phyloP scores from a whole-genome alignment of 306 rosid genomes.

The Prunus fruticosa region DNA sequence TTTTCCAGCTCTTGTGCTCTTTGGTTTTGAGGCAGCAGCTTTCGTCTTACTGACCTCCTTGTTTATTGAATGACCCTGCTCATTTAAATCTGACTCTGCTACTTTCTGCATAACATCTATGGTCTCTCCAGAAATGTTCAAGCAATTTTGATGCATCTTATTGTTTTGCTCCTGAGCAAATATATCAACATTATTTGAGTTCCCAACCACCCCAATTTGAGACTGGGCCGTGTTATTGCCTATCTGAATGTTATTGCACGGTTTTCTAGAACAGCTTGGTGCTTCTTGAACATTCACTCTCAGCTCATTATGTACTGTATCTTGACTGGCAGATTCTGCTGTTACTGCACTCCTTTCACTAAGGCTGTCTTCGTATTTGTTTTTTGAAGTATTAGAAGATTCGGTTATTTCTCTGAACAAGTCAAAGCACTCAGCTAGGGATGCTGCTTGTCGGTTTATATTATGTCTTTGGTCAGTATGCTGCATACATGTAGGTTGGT shows the following conservation, averaged over 20 bases:
- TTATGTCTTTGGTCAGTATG: slow-evolving; percentile 33
- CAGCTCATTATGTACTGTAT: slow-evolving; percentile 19
- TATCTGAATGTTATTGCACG: slow-evolving; percentile 22
- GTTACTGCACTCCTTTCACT: slow-evolving; percentile 41
- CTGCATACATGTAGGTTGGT: slow-evolving; percentile 25
- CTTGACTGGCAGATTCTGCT: slow-evolving; percentile 45
- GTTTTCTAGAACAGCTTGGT: slow-evolving; percentile 21
- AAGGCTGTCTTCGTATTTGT: slow-evolving; percentile 39
- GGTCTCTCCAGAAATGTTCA: slow-evolving; percentile 32
- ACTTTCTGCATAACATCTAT: slow-evolving; percentile 33
- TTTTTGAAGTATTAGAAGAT: slow-evolving; percentile 37
- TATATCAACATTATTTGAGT: slow-evolving; percentile 21
- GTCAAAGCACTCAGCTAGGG: slow-evolving; percentile 43
- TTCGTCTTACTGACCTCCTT: slow-evolving; percentile 47
- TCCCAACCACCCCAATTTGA: slow-evolving; percentile 29
- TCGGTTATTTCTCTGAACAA: slow-evolving; percentile 38
- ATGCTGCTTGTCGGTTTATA: slow-evolving; percentile 36
- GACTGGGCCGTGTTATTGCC: slow-evolving; percentile 30
- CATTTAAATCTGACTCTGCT: slow-evolving; percentile 31
- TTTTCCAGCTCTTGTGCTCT: slow-evolving; percentile 43
- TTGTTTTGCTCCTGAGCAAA: slow-evolving; percentile 17
- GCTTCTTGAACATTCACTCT: slow-evolving; percentile 23
- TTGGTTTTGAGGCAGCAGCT: slow-evolving; percentile 41
- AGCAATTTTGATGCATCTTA: slow-evolving; percentile 23
- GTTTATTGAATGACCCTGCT: slow-evolving; percentile 27